Base-by-base conservation (phyloP, 2,329 filamentous ascomycete genomes). In the Huntiella omanensis region DNA sequence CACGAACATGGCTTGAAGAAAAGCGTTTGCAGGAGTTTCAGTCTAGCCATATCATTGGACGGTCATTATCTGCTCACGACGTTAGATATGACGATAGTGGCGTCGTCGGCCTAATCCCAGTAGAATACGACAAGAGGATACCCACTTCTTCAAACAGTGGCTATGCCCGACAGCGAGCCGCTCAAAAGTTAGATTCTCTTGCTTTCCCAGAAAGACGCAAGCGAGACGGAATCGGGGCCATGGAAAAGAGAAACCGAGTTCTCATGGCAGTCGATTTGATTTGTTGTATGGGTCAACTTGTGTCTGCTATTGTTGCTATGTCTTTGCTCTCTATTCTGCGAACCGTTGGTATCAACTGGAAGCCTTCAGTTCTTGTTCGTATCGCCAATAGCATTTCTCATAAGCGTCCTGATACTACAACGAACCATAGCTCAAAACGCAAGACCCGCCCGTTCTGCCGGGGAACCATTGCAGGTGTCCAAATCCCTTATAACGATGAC, bases 1-100 rank as follows among this genome's bases (percentile, higher is more conserved):
- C 71, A 33, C 78, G 78, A 62, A 95, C 91, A 0, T 98, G 91
- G 88, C 66, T 96, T 3, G 91, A 98, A 57, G 83, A 88, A 54
- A 83, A 93, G 53, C 73, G 87, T 4, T 68, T 88, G 7, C 71
- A 77, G 39, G 85, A 96, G 56, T 67, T 93, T 3, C 77, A 91
- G 53, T 64, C 69, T 49, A 53, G 74, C 34, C 65, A 67, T 34
- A 66, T 66, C 55, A 67, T 71, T 43, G 69, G 67, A 61, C 59
- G 69, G 4, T 65, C 63, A 4, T 61, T 67, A 12, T 66, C 65
- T 16, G 54, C 67, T 2, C 60, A 65, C 2, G 66, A 65, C 11
- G 64, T 68, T 3, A 64, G 63, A 2, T 70, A 70, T 47, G 70
- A 75, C 49, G 64, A 66, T 6, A 62, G 67, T 15, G 71, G 71